Evolutionary conservation across 2,329 filamentous ascomycete genomes (phyloP), one percentile per base, ranked within the genome.

Genomic region (Nigrograna mackinnonii): DNA sequence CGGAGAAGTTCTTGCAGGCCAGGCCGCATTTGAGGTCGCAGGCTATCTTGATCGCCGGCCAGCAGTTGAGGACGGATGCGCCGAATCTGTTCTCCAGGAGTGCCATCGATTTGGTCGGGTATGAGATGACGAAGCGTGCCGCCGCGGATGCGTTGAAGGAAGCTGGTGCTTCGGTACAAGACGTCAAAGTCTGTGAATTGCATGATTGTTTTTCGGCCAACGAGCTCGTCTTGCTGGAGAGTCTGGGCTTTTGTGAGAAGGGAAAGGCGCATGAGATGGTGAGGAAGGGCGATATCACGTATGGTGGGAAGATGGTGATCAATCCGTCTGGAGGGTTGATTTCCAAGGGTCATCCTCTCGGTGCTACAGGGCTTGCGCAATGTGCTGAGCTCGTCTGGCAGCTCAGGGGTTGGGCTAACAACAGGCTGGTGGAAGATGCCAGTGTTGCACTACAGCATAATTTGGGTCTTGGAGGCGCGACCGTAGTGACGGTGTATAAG

Each of bases 121-220:
- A 85, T 67, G 84, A 86, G 49, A 97, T 96, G 92, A 85, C 83
- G 12, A 78, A 83, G 62, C 73, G 78, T 42, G 92, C 92, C 0
- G 85, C 83, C 6, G 70, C 77, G 46, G 74, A 76, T 1, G 92
- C 92, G 14, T 75, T 88, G 49, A 76, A 73, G 22, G 87, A 97
- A 71, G 90, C 91, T 0, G 80, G 82, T 17, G 79, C 83, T 2
- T 73, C 72, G 4, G 74, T 87, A 0, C 70, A 74, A 22, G 87
- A 95, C 52, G 79, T 92, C 50, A 84, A 86, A 60, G 87, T 97
- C 13, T 91, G 89, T 62, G 92, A 97, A 74, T 77, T 97, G 47
- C 94, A 97, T 72, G 94, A 97, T 74, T 97, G 94, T 76, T 97
- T 97, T 79, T 91, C 85, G 14, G 85, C 92, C 19, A 97, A 97